Percentiles rank a stretch among this genome's conserved stretches.
phyloP scores from a whole-genome alignment of 148 eudicot genomes.

The Pharnaceum exiguum region DNA sequence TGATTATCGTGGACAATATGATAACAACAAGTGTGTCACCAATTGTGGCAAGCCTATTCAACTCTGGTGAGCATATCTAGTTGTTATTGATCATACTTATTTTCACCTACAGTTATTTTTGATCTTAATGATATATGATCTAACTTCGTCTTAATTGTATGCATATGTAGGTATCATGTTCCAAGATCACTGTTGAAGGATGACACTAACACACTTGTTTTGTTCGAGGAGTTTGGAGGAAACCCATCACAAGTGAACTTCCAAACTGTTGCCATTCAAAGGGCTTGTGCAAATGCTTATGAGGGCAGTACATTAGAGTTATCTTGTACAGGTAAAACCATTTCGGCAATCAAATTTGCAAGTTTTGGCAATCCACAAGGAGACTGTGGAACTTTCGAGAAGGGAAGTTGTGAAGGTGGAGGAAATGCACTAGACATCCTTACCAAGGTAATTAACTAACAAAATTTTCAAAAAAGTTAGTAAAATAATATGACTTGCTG shows the following conservation, averaged over 20 bases:
- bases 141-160: not conserved
- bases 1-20: slow-evolving; percentile 56
- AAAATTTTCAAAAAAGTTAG: not conserved
- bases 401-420: slow-evolving; percentile 32
- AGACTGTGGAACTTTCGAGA: slow-evolving; percentile 34
- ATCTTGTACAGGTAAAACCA: slow-evolving; percentile 38
- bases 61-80: slow-evolving; percentile 29
- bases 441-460: slow-evolving; percentile 20
- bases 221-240: slow-evolving; percentile 69
- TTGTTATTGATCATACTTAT: not conserved
- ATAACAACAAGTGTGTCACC: slow-evolving; percentile 30
- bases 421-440: slow-evolving; percentile 34
- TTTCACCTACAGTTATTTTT: not conserved
- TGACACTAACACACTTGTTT: slow-evolving; percentile 44
- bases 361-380: slow-evolving; percentile 48
- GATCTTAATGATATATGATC: not conserved
- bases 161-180: slow-evolving; percentile 52
- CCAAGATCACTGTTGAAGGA: slow-evolving; percentile 44
- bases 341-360: slow-evolving; percentile 41
- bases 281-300: slow-evolving; percentile 40
- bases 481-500: not conserved
- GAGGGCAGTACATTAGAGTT: slow-evolving; percentile 37
- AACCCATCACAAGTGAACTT: slow-evolving; percentile 55
- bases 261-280: slow-evolving; percentile 31
- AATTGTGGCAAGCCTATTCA: slow-evolving; percentile 61